These are phyloP conservation scores for Fusarium sarcochroum DNA, from an alignment of 2,329 filamentous ascomycete genomes.

Conservation along the genomic window DNA sequence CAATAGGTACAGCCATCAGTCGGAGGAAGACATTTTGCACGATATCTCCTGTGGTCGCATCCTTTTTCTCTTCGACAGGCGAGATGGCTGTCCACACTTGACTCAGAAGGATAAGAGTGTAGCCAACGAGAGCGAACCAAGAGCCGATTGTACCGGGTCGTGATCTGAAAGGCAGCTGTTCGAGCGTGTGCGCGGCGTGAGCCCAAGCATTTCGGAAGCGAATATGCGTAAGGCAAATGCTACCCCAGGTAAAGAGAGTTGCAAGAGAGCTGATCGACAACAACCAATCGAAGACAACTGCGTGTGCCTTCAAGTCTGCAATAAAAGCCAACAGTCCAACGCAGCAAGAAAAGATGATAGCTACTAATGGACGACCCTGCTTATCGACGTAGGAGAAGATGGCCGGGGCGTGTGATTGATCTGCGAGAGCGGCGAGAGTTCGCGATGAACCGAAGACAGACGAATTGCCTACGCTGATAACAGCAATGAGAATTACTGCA, in stretches of 20 bases:
- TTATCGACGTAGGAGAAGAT: constrained; percentile 86
- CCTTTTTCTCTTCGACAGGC: constrained; percentile 70
- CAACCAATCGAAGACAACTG: constrained; percentile 82
- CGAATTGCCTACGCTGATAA: constrained; percentile 91
- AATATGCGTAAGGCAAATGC: constrained; percentile 91
- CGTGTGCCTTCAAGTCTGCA: constrained; percentile 72
- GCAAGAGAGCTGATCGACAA: constrained; percentile 79
- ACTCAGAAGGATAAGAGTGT: constrained; percentile 79
- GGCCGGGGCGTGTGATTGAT: constrained; percentile 85
- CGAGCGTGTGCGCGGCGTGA: constrained; percentile 73
- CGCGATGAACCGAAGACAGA: constrained; percentile 93
- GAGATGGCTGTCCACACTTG: constrained; percentile 91
- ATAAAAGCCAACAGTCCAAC: constrained; percentile 84
- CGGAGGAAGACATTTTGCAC: constrained; percentile 79
- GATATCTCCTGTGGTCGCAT: constrained; percentile 57
- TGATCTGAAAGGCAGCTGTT: constrained; percentile 84
- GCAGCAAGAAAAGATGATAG: constrained; percentile 75
- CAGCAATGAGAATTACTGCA: constrained; percentile 90
- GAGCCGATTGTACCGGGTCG: constrained; percentile 84
- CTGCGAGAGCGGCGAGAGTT: constrained; percentile 89
- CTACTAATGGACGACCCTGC: constrained; percentile 81
- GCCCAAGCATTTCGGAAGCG: constrained; percentile 87
- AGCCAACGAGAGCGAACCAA: constrained; percentile 83
- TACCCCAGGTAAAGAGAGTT: constrained; percentile 83
- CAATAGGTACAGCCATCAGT: constrained; percentile 78